These are phyloP conservation scores for Leccinum longicurvipes DNA, from an alignment of 768 basidiomycete genomes.

Conservation along the genomic window DNA sequence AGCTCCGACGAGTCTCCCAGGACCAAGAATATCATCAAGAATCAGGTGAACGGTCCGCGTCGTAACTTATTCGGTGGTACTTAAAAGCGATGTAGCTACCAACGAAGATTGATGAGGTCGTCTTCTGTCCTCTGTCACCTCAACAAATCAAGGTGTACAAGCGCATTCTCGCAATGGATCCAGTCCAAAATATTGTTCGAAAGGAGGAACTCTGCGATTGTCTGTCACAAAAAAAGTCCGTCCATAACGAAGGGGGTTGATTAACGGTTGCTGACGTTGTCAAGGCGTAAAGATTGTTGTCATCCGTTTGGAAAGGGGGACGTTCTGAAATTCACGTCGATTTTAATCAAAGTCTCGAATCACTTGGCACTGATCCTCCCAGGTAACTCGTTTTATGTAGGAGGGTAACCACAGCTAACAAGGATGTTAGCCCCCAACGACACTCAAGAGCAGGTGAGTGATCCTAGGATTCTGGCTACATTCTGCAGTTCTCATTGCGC, in stretches of 20 bases:
- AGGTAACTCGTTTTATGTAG: conserved; percentile 38
- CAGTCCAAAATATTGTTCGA: conserved; percentile 67
- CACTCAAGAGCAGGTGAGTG: conserved; percentile 59
- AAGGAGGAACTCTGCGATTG: conserved; percentile 77
- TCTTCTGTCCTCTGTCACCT: conserved; percentile 84
- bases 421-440: conserved; percentile 56
- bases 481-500: not conserved
- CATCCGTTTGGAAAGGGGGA: conserved; percentile 43
- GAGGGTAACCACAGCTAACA: not conserved
- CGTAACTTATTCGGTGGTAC: not conserved
- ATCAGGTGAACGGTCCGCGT: conserved; percentile 46
- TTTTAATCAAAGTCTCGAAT: conserved; percentile 86
- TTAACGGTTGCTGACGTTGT: not conserved
- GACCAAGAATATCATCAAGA: conserved; percentile 73
- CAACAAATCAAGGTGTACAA: conserved; percentile 74
- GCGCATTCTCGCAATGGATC: conserved; percentile 56
- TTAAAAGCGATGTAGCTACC: conserved; percentile 56
- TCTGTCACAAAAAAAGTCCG: conserved; percentile 55
- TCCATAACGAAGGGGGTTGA: not conserved
- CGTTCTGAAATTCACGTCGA: conserved; percentile 73
- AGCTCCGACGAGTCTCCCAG: conserved; percentile 28
- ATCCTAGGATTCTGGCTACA: not conserved
- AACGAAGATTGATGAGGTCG: conserved; percentile 83
- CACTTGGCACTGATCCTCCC: conserved; percentile 86
- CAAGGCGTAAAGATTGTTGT: conserved; percentile 60